These are phyloP conservation scores for Phytophthora foliorum DNA, from an alignment of 352 stramenopile species.

Conservation along the genomic window DNA sequence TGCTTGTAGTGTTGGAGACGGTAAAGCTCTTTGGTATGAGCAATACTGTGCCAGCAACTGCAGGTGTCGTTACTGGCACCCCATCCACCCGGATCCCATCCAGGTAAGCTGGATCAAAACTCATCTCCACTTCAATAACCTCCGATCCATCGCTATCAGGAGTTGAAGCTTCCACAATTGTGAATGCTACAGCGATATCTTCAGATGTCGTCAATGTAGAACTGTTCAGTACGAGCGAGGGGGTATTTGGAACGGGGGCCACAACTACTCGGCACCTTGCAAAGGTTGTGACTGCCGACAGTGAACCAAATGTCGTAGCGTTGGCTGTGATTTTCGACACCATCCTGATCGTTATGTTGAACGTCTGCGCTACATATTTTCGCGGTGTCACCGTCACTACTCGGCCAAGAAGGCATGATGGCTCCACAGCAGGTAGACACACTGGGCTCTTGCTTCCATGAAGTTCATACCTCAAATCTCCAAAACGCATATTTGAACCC, in stretches of 20 bases:
- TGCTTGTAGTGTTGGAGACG: slow-evolving; percentile 24
- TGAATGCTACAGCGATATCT: slow-evolving; percentile 43
- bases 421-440: slow-evolving; percentile 22
- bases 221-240: slow-evolving; percentile 41
- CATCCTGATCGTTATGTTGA: slow-evolving; percentile 46
- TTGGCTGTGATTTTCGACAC: slow-evolving; percentile 30
- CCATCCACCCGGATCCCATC: slow-evolving; percentile 43
- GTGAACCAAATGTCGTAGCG: slow-evolving; percentile 26
- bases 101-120: slow-evolving; percentile 45
- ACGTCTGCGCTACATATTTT: slow-evolving; percentile 48
- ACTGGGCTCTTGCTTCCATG: slow-evolving; percentile 16
- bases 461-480: slow-evolving; percentile 29
- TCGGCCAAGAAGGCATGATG: slow-evolving; percentile 27
- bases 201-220: slow-evolving; percentile 40
- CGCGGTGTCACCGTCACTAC: slow-evolving; percentile 44
- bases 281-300: slow-evolving; percentile 35
- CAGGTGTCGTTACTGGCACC: slow-evolving; percentile 16
- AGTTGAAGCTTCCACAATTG: slow-evolving; percentile 48
- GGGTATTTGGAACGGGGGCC: slow-evolving; percentile 47
- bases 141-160: slow-evolving; percentile 61
- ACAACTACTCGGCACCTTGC: slow-evolving; percentile 49
- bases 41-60: slow-evolving; percentile 21
- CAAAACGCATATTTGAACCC: slow-evolving; percentile 16
- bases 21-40: slow-evolving; percentile 28
- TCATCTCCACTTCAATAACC: slow-evolving; percentile 50